These are phyloP conservation scores for Saccharata proteae DNA, from an alignment of 2,329 filamentous ascomycete genomes.

Conservation along the genomic window DNA sequence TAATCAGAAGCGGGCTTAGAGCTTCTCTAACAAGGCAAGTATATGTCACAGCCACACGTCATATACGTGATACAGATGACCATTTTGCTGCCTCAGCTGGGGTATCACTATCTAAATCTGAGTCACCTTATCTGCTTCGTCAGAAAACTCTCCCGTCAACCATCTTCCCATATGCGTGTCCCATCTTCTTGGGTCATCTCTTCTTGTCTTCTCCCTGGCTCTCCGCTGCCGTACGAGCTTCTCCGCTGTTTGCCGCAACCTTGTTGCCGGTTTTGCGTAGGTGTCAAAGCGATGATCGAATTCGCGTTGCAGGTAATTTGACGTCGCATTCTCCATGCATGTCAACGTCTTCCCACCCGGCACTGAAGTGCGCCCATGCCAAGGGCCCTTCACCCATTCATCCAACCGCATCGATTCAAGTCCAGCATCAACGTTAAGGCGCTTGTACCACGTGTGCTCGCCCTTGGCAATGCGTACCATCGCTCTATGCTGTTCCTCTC, in stretches of 20 bases:
- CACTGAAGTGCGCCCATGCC: conserved; percentile 16
- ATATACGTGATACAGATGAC: no score
- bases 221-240: conserved; percentile 35
- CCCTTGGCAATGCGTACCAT: conserved; percentile 35
- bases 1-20: no score
- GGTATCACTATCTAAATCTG: no score
- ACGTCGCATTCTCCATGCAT: conserved; percentile 32
- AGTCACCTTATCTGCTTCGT: conserved; percentile 17
- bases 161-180: conserved; percentile 27
- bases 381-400: conserved; percentile 32
- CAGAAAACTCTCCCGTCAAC: conserved; percentile 21
- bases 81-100: no score
- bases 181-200: conserved; percentile 22
- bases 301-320: conserved; percentile 27
- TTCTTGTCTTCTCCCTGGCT: conserved; percentile 27
- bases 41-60: no score
- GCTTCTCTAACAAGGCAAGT: no score
- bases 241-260: conserved; percentile 35
- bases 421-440: conserved; percentile 34
- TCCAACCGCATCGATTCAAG: conserved; percentile 35
- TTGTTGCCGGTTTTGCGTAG: conserved; percentile 32
- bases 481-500: conserved; percentile 34
- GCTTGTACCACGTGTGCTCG: conserved; percentile 39
- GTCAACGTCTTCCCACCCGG: conserved; percentile 31
- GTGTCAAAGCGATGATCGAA: conserved; percentile 26